A percentile compares a stretch with the other conserved stretches of the same genome.
These are phyloP conservation scores for Gnomoniopsis sp. DNA, from an alignment of 2,329 filamentous ascomycete genomes.

Conservation along the genomic window DNA sequence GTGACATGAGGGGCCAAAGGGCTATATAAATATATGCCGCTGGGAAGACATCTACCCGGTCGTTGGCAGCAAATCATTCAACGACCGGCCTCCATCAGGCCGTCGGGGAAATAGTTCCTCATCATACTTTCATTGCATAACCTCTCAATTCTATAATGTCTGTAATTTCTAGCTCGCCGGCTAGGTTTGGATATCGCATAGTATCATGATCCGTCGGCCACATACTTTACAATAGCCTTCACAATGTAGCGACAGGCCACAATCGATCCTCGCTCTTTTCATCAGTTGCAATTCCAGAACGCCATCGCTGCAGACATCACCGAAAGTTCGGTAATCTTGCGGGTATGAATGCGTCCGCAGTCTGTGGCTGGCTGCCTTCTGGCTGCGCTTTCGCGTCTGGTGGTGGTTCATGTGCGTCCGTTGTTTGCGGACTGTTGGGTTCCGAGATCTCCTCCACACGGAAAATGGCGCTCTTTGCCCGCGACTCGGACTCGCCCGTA, in stretches of 20 bases:
- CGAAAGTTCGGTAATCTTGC: slow-evolving; percentile 56
- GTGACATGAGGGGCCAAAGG: too few species aligned
- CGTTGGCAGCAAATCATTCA: too few species aligned
- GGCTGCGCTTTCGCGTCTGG: slow-evolving; percentile 6
- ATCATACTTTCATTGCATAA: neutral
- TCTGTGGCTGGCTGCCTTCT: slow-evolving; percentile 16
- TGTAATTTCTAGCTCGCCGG: neutral
- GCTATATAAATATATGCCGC: too few species aligned
- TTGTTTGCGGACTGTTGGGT: slow-evolving; percentile 18
- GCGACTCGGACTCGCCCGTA: slow-evolving; percentile 32
- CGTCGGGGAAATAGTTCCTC: neutral
- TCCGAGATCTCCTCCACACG: slow-evolving; percentile 26
- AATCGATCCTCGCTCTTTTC: neutral
- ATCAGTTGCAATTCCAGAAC: neutral
- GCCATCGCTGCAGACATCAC: slow-evolving; percentile 23
- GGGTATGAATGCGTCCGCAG: slow-evolving; percentile 46
- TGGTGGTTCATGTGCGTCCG: neutral
- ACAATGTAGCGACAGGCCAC: neutral
- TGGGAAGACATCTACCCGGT: too few species aligned
- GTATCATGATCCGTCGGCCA: neutral
- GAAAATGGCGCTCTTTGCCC: slow-evolving; percentile 29
- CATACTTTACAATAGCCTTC: neutral
- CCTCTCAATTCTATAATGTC: neutral
- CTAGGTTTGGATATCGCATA: slow-evolving; percentile 7
- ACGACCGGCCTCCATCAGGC: neutral